Conservation (phyloP, 2,329 filamentous ascomycete genomes). For the Diaporthe longicolla region DNA sequence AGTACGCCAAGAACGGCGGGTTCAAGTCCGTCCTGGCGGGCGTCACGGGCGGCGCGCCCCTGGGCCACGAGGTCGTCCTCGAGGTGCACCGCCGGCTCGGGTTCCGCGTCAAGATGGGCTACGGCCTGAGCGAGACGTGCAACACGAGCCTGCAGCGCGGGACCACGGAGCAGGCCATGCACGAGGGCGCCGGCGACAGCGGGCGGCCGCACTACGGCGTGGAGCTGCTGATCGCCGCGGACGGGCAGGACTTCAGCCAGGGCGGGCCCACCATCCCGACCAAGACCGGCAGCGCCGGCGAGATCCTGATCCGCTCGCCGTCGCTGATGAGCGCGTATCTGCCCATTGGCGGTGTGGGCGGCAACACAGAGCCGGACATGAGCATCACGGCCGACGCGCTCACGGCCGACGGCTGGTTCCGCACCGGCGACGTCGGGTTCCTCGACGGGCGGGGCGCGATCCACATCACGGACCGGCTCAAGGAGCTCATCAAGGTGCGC, state of each 20-base stretch:
- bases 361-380: conserved; percentile 58
- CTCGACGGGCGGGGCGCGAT: conserved; percentile 68
- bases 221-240: conserved; percentile 74
- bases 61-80: conserved; percentile 66
- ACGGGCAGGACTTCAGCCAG: conserved; percentile 50
- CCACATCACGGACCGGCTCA: conserved; percentile 79
- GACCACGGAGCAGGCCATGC: conserved; percentile 60
- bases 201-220: conserved; percentile 76
- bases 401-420: conserved; percentile 75
- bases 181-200: conserved; percentile 70
- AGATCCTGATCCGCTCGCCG: conserved; percentile 76
- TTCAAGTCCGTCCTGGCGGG: conserved; percentile 69
- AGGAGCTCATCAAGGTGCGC: conserved; percentile 68
- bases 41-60: conserved; percentile 75
- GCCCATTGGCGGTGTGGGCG: conserved; percentile 65
- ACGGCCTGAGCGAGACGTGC: conserved; percentile 82
- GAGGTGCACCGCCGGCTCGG: conserved; percentile 74
- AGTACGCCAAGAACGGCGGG: conserved; percentile 60
- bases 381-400: conserved; percentile 54
- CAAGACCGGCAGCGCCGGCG: conserved; percentile 68
- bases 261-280: conserved; percentile 53
- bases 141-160: conserved; percentile 74
- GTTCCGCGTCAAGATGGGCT: conserved; percentile 69
- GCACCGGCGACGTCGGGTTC: conserved; percentile 78
- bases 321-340: conserved; percentile 79